Evolutionary conservation across 2,329 filamentous ascomycete genomes (phyloP).

Genomic region (Daldinia sp.): DNA sequence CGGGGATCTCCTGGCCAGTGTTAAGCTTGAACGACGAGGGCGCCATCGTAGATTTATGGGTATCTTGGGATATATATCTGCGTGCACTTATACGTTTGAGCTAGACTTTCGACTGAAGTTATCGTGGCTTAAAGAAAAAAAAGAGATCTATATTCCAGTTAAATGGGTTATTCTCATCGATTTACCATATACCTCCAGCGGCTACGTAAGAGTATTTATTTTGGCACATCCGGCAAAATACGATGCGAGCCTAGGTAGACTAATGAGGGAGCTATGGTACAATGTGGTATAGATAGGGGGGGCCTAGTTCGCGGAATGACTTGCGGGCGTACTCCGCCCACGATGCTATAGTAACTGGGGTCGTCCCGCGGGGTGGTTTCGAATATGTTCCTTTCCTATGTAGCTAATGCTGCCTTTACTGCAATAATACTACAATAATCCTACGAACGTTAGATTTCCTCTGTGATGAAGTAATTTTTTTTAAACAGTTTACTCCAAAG

Average conservation of each 20-base stretch:
- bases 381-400: constrained; percentile 1
- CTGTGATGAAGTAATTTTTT: background rate
- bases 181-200: constrained; percentile 15
- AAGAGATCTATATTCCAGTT: constrained; percentile 4
- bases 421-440: background rate
- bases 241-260: constrained; percentile 33
- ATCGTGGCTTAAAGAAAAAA: background rate
- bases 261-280: constrained; percentile 19
- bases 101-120: background rate
- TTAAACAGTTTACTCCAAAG: background rate
- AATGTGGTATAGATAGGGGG: constrained; percentile 24
- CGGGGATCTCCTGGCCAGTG: constrained; percentile 72
- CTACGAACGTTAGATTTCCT: background rate
- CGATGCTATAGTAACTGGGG: constrained; percentile 26
- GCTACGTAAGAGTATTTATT: constrained; percentile 39
- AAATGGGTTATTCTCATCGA: constrained; percentile 7
- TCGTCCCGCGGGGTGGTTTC: constrained; percentile 8
- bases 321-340: constrained; percentile 14
- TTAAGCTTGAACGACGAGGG: constrained; percentile 72
- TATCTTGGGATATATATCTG: background rate
- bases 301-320: constrained; percentile 17
- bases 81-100: background rate
- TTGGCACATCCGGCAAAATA: constrained; percentile 40
- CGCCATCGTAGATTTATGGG: constrained; percentile 58
- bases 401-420: background rate